Evolutionary conservation across 345 rosid genomes (phyloP).

Genomic region (Trapa incisa): DNA sequence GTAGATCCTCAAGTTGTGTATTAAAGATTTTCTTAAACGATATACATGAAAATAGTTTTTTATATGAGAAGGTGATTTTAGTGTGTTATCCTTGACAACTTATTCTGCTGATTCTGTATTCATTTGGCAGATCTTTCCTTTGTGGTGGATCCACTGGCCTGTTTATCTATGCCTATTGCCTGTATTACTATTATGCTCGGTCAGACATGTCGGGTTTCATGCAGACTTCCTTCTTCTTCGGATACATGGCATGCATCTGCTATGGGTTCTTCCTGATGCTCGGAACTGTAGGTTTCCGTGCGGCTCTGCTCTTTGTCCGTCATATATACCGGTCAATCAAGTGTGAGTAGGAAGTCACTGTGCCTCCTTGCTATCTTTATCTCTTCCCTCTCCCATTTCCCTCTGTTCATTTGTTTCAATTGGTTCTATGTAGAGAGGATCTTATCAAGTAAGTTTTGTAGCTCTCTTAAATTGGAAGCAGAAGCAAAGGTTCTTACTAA

Average conservation of each 20-base stretch:
- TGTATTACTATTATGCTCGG: constrained; percentile 34
- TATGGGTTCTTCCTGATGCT: constrained; percentile 44
- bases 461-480: too few relatives aligned
- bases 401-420: background rate
- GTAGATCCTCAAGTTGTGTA: too few relatives aligned
- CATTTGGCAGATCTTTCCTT: constrained; percentile 29
- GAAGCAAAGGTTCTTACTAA: too few relatives aligned
- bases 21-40: too few relatives aligned
- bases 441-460: background rate
- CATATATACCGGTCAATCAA: constrained; percentile 38
- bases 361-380: background rate
- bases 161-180: constrained; percentile 33
- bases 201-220: constrained; percentile 43
- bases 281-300: constrained; percentile 35
- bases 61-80: too few relatives aligned
- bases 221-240: constrained; percentile 45
- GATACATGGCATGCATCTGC: constrained; percentile 46
- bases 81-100: background rate
- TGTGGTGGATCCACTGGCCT: constrained; percentile 44
- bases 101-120: background rate
- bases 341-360: constrained; percentile 25
- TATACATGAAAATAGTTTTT: too few relatives aligned
- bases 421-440: constrained; percentile 10
- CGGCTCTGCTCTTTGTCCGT: constrained; percentile 33
- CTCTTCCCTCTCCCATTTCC: background rate